These are phyloP conservation scores for Exophiala bonariae DNA, from an alignment of 2,329 filamentous ascomycete species.

Conservation along the genomic window DNA sequence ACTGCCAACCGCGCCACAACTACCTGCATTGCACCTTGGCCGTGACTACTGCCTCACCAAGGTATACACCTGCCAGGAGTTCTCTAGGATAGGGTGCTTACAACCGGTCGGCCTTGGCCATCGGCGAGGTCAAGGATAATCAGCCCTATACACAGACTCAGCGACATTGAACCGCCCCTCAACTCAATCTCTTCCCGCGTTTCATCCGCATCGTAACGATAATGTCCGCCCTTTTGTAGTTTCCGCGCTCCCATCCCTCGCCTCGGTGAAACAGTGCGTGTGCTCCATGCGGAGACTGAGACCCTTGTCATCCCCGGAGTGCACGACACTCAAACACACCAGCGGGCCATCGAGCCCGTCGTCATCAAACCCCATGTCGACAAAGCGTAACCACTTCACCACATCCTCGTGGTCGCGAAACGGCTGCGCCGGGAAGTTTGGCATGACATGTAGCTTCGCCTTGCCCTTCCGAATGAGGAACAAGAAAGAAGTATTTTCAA, in stretches of 20 bases:
- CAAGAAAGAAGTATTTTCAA: no score
- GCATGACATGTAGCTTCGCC: constrained; percentile 46
- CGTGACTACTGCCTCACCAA: background rate
- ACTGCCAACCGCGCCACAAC: background rate
- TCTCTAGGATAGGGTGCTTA: no score
- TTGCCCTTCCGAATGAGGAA: constrained; percentile 42
- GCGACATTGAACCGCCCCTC: constrained; percentile 50
- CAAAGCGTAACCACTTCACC: constrained; percentile 42
- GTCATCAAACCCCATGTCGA: constrained; percentile 33
- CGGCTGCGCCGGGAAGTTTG: constrained; percentile 40
- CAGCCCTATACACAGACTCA: constrained; percentile 41
- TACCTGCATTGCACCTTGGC: background rate
- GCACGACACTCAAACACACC: constrained; percentile 44
- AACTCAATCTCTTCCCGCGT: constrained; percentile 40
- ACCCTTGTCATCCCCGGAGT: constrained; percentile 41
- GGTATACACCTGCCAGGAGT: background rate
- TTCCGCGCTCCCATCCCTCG: constrained; percentile 9
- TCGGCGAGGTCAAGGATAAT: constrained; percentile 31
- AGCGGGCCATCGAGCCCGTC: constrained; percentile 38
- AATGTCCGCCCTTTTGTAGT: constrained; percentile 43
- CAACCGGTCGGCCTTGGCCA: no score
- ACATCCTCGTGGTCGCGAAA: constrained; percentile 34
- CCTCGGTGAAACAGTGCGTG: constrained; percentile 46
- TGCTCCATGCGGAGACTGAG: constrained; percentile 48
- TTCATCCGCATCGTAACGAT: constrained; percentile 41